Conservation (phyloP, 805 yeast species). For the Candida quercuum region DNA sequence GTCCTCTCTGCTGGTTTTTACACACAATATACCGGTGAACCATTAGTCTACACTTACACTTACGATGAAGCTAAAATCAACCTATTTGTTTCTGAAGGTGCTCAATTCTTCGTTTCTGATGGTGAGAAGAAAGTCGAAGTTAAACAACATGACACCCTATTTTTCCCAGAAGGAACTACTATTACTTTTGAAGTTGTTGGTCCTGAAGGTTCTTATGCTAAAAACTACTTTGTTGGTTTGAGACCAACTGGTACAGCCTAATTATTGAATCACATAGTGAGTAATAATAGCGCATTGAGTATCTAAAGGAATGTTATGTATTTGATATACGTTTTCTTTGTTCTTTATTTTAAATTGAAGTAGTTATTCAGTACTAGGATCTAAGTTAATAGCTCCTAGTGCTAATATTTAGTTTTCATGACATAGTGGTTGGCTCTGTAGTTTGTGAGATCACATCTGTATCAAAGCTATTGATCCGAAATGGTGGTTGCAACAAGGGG, state of each 20-base stretch:
- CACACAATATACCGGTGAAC: slow-evolving; percentile 63
- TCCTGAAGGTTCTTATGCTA: slow-evolving; percentile 39
- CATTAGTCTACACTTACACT: slow-evolving; percentile 59
- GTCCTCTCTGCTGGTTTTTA: slow-evolving; percentile 65
- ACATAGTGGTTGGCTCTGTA: too few species aligned
- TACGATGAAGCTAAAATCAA: slow-evolving; percentile 70
- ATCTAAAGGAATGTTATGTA: too few species aligned
- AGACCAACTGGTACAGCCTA: slow-evolving; percentile 40
- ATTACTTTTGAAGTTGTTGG: slow-evolving; percentile 61
- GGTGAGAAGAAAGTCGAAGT: slow-evolving; percentile 56
- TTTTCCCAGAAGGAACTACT: slow-evolving; percentile 63
- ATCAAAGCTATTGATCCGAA: too few species aligned
- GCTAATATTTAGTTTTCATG: too few species aligned
- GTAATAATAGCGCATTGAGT: too few species aligned
- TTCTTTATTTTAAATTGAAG: too few species aligned
- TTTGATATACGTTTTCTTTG: too few species aligned
- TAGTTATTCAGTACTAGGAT: too few species aligned
- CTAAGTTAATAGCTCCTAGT: too few species aligned
- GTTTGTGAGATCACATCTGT: too few species aligned
- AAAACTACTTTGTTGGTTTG: slow-evolving; percentile 58
- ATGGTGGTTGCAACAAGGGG: too few species aligned
- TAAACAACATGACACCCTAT: slow-evolving; percentile 61
- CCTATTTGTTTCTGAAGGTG: slow-evolving; percentile 61
- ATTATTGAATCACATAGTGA: neutral
- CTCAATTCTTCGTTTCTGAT: slow-evolving; percentile 48